Conservation (phyloP, 352 stramenopile genomes). For the Phytophthora cryptogea region DNA sequence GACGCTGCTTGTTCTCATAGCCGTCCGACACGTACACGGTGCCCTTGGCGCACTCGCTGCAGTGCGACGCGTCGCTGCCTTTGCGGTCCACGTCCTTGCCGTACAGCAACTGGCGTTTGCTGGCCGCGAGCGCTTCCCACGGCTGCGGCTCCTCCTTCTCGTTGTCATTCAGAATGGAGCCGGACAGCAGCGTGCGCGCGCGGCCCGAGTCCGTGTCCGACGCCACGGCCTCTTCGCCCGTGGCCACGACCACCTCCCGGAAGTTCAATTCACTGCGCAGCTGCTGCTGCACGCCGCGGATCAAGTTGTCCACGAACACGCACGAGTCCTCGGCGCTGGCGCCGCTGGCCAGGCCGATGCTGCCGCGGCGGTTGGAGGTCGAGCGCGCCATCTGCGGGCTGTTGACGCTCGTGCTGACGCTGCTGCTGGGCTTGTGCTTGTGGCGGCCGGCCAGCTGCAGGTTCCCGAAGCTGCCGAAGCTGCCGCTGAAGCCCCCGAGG, state of each 20-base stretch:
- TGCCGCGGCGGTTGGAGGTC: conserved; percentile 19
- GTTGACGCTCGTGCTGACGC: conserved; percentile 14
- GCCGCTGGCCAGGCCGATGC: conserved; percentile 19
- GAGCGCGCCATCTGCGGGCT: conserved; percentile 25
- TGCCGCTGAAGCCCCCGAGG: conserved; percentile 11
- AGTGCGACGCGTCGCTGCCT: conserved; percentile 38
- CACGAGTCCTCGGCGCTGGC: conserved; percentile 61
- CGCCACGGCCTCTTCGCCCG: conserved; percentile 42
- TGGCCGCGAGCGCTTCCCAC: conserved; percentile 33
- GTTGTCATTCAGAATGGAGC: conserved; percentile 19
- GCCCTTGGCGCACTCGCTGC: conserved; percentile 62
- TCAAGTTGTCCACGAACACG: conserved; percentile 66
- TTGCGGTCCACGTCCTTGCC: conserved; percentile 31
- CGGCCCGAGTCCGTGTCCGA: conserved; percentile 34
- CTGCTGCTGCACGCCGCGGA: conserved; percentile 63
- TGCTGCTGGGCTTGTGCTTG: conserved; percentile 22
- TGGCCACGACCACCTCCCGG: conserved; percentile 65
- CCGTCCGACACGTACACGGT: conserved; percentile 70
- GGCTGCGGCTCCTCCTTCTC: conserved; percentile 22
- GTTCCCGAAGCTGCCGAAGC: conserved; percentile 30
- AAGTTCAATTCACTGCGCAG: conserved; percentile 71
- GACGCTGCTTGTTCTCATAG: conserved; percentile 61
- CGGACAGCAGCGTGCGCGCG: conserved; percentile 19
- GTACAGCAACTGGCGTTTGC: conserved; percentile 35
- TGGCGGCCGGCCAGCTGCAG: conserved; percentile 20